These are phyloP conservation scores for Cyclocybe aegerita DNA, from an alignment of 768 basidiomycete species.

Conservation along the genomic window DNA sequence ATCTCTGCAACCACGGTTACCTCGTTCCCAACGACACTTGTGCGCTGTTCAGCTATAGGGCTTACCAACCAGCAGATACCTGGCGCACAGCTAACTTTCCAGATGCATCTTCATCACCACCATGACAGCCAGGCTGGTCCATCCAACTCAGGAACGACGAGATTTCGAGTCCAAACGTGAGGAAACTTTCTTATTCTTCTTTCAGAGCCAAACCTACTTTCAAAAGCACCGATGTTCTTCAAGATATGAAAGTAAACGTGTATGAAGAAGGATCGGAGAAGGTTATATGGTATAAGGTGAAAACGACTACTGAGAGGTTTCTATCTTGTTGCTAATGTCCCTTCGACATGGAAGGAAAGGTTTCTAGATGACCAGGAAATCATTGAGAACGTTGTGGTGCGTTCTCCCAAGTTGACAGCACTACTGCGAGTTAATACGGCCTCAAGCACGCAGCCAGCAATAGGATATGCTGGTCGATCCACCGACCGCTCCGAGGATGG, in stretches of 20 bases:
- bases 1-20: no score
- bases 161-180: constrained; percentile 35
- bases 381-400: constrained; percentile 68
- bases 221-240: constrained; percentile 69
- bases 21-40: no score
- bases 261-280: constrained; percentile 53
- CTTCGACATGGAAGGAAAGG: constrained; percentile 53
- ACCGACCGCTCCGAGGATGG: constrained; percentile 81
- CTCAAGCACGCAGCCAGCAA: constrained; percentile 62
- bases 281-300: constrained; percentile 75
- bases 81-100: no score
- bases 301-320: constrained; percentile 8
- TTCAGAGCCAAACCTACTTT: neutral
- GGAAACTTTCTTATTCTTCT: neutral
- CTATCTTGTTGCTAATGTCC: constrained; percentile 5
- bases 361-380: constrained; percentile 74
- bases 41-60: no score
- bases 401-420: constrained; percentile 20
- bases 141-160: constrained; percentile 14
- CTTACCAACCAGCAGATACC: no score
- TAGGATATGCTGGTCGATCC: constrained; percentile 71
- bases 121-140: constrained; percentile 11
- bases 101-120: constrained; percentile 1
- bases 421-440: neutral
- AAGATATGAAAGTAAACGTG: constrained; percentile 67